These are phyloP conservation scores for Sugiyamaella qingdaonensis DNA, from an alignment of 805 yeast species.

Conservation along the genomic window DNA sequence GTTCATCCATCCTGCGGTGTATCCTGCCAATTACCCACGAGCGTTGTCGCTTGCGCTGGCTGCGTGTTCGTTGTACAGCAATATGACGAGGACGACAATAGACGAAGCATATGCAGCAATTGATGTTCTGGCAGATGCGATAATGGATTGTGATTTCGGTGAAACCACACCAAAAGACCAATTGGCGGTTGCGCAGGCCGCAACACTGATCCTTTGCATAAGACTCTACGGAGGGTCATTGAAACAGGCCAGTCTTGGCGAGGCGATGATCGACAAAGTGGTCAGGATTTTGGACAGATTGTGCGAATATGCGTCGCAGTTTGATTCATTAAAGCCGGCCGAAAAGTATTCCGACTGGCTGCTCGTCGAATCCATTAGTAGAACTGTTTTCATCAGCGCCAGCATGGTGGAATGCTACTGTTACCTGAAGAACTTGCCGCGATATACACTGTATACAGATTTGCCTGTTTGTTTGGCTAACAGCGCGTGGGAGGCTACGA, in stretches of 20 bases:
- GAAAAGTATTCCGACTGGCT: not conserved
- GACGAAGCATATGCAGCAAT: not conserved
- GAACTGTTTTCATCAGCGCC: not conserved
- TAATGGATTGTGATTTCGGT: not conserved
- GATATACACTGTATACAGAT: not conserved
- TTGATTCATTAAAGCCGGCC: not conserved
- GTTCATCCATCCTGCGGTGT: conserved; percentile 13
- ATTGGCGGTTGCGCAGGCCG: conserved; percentile 11
- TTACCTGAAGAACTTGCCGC: not conserved
- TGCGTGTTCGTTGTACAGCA: conserved; percentile 8
- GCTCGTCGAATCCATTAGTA: not conserved
- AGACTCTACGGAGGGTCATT: conserved; percentile 8
- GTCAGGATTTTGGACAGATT: not conserved
- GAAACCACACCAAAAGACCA: not conserved
- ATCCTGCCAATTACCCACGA: conserved; percentile 10
- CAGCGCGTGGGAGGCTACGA: not conserved
- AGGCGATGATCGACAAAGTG: not conserved
- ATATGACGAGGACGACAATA: not conserved
- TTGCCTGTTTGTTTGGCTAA: not conserved
- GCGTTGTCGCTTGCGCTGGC: conserved; percentile 9
- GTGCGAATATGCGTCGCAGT: not conserved
- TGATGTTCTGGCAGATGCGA: not conserved
- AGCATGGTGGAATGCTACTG: not conserved
- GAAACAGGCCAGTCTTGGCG: not conserved
- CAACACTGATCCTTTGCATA: conserved; percentile 7